A percentile compares a stretch with the other conserved stretches of the same genome.
Conservation (phyloP, 192 early-diverging fungal genomes). For the Coemansia furcata region DNA sequence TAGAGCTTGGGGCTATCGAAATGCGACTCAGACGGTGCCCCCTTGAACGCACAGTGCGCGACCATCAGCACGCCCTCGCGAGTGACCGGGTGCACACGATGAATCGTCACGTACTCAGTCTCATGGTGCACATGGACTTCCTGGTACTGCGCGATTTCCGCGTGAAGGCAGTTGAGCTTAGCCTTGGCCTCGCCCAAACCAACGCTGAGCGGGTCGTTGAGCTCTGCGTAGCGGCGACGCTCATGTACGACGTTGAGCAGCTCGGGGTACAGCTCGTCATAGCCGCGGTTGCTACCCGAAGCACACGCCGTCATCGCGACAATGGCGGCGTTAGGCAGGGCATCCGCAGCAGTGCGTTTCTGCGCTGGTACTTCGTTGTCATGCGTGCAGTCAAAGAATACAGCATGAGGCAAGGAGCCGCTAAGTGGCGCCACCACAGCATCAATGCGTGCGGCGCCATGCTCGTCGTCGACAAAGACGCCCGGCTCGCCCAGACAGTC, state of each 20-base stretch:
- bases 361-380: conserved; percentile 97
- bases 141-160: conserved; percentile 77
- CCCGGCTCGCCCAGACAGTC: conserved; percentile 59
- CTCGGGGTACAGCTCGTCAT: conserved; percentile 90
- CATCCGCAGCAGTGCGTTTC: conserved; percentile 85
- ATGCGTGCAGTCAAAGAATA: conserved; percentile 99
- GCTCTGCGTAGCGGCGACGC: conserved; percentile 68
- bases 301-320: conserved; percentile 90
- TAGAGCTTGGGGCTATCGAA: conserved; percentile 63
- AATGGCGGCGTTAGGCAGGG: conserved; percentile 87
- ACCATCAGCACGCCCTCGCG: conserved; percentile 92
- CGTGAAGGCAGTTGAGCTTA: conserved; percentile 73
- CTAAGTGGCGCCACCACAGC: conserved; percentile 67
- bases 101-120: conserved; percentile 89
- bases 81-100: conserved; percentile 86
- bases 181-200: conserved; percentile 70
- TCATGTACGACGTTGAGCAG: conserved; percentile 89
- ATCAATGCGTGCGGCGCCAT: conserved; percentile 43
- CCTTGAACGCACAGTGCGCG: conserved; percentile 81
- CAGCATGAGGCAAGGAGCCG: conserved; percentile 83
- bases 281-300: conserved; percentile 95
- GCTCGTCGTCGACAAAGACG: conserved; percentile 44
- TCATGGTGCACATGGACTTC: conserved; percentile 98
- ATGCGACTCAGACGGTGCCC: conserved; percentile 22
- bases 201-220: conserved; percentile 55